Evolutionary conservation across 1,139 yeast genomes (phyloP), one percentile per base, ranked within the genome.

Genomic region (Entelexis sorbosivorans): DNA sequence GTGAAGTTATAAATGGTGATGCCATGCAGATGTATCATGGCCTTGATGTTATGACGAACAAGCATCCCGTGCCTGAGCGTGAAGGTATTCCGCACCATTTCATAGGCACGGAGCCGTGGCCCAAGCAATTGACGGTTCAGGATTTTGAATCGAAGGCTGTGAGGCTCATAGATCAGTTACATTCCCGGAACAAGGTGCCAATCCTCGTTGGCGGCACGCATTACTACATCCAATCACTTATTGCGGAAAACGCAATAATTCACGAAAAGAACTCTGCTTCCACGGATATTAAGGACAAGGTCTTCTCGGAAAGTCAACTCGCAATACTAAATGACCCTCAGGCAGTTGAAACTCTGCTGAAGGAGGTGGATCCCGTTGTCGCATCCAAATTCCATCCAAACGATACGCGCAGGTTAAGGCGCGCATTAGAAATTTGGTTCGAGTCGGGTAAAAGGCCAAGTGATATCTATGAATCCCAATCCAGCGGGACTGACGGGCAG

Each of bases 171-270:
- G 74, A 75, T 0, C 82, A 80, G 42, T 81, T 89, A n/a, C 82
- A 82, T 52, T 55, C 64, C 0, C 64, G 82, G 36, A 86, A 86
- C 0, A 88, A 87, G 60, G 61, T 83, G 1, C 97, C 99, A 0
- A 83, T 91, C 6, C 67, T 93, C 0, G 89, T 91, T 2, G 99
- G 99, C 3, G 99, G 99, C 0, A 91, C 98, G 0, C 96, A 89
- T 63, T 91, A 91, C 64, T 91, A 91, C 64, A 70, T 88, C 38
- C 96, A 85, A 64, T 78, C 84, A 17, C 68, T 87, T 2, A 64
- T 93, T 17, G 87, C 89, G 62, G 72, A 75, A 48, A 83, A 85
- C 60, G 78, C 86, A 0, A 67, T 60, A 1, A 52, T 59, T 10
- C 56, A 48, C 32, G 17, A 38, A 6, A 33, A 14, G 5, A 8